phyloP scores from a whole-genome alignment of 2,329 filamentous ascomycete genomes.

The Canariomyces notabilis region DNA sequence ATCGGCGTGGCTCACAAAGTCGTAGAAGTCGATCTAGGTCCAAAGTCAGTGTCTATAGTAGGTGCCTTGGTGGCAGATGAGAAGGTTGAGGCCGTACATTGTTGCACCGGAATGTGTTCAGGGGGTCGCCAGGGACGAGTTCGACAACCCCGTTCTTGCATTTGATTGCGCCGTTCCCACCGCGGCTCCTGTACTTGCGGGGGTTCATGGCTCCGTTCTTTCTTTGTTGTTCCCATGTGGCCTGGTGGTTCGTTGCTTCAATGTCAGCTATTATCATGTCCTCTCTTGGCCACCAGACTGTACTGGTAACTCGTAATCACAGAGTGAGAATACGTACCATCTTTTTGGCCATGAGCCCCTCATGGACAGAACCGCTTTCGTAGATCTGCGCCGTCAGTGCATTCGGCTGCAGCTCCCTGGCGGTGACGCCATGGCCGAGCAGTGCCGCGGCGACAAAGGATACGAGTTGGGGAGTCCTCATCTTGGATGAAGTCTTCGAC shows the following conservation, averaged over 20 bases:
- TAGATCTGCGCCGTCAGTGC: not conserved
- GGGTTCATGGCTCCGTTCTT: not conserved
- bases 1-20: slow-evolving; percentile 50
- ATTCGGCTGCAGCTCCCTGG: slow-evolving; percentile 5
- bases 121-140: slow-evolving; percentile 40
- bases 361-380: not conserved
- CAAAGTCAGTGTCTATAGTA: not conserved
- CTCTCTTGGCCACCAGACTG: not conserved
- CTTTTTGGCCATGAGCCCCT: not conserved
- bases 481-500: too few species aligned
- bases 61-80: not conserved
- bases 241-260: too few species aligned
- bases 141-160: slow-evolving; percentile 41
- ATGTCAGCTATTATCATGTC: not conserved
- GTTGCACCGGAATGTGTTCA: slow-evolving; percentile 44
- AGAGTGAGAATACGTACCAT: not conserved
- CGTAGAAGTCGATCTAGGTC: slow-evolving; percentile 43
- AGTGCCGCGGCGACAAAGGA: not conserved
- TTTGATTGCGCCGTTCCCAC: slow-evolving; percentile 12
- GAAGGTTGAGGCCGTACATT: not conserved
- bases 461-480: not conserved
- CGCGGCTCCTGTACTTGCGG: not conserved
- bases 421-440: slow-evolving; percentile 1
- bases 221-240: not conserved
- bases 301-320: not conserved